Base-by-base conservation (phyloP, 2,329 filamentous ascomycete species). In the Aschersonia sp. region DNA sequence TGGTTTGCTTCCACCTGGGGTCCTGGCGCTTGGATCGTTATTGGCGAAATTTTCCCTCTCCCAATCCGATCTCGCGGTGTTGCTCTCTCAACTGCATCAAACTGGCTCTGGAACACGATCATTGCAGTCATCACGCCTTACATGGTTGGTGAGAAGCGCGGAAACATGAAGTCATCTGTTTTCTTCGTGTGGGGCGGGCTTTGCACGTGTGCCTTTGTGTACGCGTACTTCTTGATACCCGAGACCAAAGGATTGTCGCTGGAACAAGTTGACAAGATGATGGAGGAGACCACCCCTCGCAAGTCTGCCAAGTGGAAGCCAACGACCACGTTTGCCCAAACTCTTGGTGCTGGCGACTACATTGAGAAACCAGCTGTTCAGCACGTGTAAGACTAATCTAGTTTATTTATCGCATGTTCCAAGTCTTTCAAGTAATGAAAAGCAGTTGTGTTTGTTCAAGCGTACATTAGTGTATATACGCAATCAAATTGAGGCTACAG, bases 1-100 rank as follows among this genome's bases (percentile, higher is more conserved):
- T 90, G 83, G 75, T 94, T 94, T 64, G 87, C 87, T 51, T 81
- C 77, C 50, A 94, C 87, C 53, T 94, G 87, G 87, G 87, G 87
- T 47, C 86, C 87, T 6, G 83, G 79, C 45, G 76, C 84, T 47
- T 88, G 83, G 84, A 78, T 83, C 47, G 76, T 94, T 56, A 89
- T 92, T 58, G 87, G 87, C 62, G 87, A 95, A 71, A 84, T 92
- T 66, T 94, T 85, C 78, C 87, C 87, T 49, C 78, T 94, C 47
- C 86, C 85, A 52, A 90, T 94, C 67, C 85, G 88, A 59, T 85
- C 88, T 41, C 85, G 86, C 55, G 88, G 88, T 69, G 87, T 94
- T 51, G 87, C 77, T 57, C 75, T 94, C 43, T 89, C 87, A 41
- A 94, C 88, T 7, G 85, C 87, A 51, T 87, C 82, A 62, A 94